Conservation (phyloP, 345 rosid genomes). For the Acer yangbiense region DNA sequence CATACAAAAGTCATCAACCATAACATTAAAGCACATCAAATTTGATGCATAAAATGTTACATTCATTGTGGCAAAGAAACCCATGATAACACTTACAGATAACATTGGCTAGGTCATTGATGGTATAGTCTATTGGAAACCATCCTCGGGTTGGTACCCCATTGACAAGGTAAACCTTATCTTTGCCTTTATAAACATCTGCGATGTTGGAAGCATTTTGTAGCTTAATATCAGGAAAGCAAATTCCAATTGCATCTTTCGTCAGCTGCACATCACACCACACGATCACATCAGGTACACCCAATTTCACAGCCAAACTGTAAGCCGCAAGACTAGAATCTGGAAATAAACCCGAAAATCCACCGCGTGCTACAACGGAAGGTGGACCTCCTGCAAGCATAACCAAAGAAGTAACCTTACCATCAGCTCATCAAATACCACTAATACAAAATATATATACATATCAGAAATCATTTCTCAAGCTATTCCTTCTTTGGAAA, state of each 20-base stretch:
- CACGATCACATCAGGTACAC: constrained; percentile 40
- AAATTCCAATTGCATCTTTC: constrained; percentile 75
- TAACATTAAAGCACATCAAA: background rate
- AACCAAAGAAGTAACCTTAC: constrained; percentile 14
- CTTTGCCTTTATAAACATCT: background rate
- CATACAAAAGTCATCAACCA: background rate
- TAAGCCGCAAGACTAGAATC: constrained; percentile 69
- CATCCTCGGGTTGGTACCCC: constrained; percentile 57
- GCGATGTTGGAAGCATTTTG: constrained; percentile 46
- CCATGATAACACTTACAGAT: constrained; percentile 6
- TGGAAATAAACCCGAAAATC: constrained; percentile 87
- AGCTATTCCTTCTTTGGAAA: too few relatives aligned
- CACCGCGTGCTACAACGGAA: constrained; percentile 79
- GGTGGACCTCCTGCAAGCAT: constrained; percentile 66
- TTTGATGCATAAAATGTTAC: background rate
- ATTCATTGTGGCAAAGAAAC: background rate
- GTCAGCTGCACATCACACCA: constrained; percentile 96
- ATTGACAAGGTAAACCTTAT: constrained; percentile 47
- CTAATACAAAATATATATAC: too few relatives aligned
- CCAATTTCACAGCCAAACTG: constrained; percentile 29
- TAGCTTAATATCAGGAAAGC: constrained; percentile 66
- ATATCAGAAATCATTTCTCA: too few relatives aligned
- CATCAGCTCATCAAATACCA: background rate
- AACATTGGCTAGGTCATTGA: constrained; percentile 39
- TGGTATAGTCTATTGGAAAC: constrained; percentile 74